Conservation (phyloP, 208 protist species). For the Crithidia brevicula region DNA sequence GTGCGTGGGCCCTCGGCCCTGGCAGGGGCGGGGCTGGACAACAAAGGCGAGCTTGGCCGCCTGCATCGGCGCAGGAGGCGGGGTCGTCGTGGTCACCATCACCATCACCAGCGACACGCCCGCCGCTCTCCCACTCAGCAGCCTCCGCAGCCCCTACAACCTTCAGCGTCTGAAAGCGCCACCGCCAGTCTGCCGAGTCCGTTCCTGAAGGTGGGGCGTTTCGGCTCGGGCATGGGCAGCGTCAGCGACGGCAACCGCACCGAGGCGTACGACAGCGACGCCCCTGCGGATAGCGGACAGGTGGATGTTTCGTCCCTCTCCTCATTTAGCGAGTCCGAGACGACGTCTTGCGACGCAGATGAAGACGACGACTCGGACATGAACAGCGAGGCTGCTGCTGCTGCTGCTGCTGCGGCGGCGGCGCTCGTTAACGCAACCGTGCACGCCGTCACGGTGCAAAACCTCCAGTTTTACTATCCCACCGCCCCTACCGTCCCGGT, state of each 20-base stretch:
- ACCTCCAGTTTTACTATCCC: conserved; percentile 70
- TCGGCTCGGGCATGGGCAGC: conserved; percentile 5
- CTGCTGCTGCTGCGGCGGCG: conserved; percentile 17
- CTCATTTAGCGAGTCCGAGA: background rate
- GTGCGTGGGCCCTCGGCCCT: background rate
- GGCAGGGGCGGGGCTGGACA: background rate
- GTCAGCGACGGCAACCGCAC: conserved; percentile 12
- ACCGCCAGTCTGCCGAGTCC: background rate
- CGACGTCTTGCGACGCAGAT: background rate
- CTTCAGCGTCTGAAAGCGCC: background rate
- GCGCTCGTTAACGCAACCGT: conserved; percentile 26
- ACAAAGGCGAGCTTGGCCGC: background rate
- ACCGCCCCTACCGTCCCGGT: conserved; percentile 65
- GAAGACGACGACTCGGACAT: background rate
- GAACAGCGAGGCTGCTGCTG: conserved; percentile 16
- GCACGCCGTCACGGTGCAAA: conserved; percentile 26
- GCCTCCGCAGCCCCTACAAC: background rate
- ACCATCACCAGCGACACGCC: conserved; percentile 1
- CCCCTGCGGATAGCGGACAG: background rate
- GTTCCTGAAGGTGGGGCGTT: background rate
- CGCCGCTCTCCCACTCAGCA: too few relatives aligned
- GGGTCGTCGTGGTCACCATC: background rate
- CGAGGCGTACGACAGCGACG: conserved; percentile 16
- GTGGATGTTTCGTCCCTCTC: background rate
- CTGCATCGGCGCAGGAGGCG: background rate